Conservation (phyloP, 2,329 filamentous ascomycete species). For the Seiridium unicorne region DNA sequence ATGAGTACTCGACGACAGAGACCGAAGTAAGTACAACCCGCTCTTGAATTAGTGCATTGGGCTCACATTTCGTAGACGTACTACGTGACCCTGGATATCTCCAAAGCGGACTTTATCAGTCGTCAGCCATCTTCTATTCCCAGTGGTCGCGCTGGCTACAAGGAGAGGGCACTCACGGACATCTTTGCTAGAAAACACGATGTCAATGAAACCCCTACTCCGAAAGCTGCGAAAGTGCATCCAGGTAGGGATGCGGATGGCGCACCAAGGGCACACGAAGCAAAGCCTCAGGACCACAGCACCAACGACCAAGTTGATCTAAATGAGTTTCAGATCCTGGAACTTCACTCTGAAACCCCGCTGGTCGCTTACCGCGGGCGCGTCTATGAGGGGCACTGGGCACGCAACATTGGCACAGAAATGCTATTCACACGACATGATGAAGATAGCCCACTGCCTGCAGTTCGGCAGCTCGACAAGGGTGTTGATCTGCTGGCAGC, state of each 20-base stretch:
- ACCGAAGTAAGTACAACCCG: conserved; percentile 46
- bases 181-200: conserved; percentile 14
- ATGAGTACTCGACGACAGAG: conserved; percentile 64
- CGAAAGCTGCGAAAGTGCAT: conserved; percentile 20
- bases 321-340: conserved; percentile 72
- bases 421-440: conserved; percentile 64
- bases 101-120: conserved; percentile 55
- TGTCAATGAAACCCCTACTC: conserved; percentile 2
- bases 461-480: conserved; percentile 49
- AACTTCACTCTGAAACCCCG: conserved; percentile 73
- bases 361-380: conserved; percentile 77
- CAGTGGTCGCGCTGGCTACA: conserved; percentile 44
- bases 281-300: conserved; percentile 5
- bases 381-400: conserved; percentile 79
- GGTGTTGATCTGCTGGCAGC: conserved; percentile 72
- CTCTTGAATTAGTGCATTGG: not conserved
- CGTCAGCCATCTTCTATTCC: conserved; percentile 36
- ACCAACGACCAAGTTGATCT: conserved; percentile 21
- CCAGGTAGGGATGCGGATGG: conserved; percentile 20
- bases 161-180: conserved; percentile 31
- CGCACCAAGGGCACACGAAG: conserved; percentile 18
- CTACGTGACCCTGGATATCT: conserved; percentile 63
- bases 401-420: conserved; percentile 80
- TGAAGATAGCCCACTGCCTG: conserved; percentile 37
- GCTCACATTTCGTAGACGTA: conserved; percentile 48